These are phyloP conservation scores for Neonectria faginata DNA, from an alignment of 2,329 filamentous ascomycete genomes.

Conservation along the genomic window DNA sequence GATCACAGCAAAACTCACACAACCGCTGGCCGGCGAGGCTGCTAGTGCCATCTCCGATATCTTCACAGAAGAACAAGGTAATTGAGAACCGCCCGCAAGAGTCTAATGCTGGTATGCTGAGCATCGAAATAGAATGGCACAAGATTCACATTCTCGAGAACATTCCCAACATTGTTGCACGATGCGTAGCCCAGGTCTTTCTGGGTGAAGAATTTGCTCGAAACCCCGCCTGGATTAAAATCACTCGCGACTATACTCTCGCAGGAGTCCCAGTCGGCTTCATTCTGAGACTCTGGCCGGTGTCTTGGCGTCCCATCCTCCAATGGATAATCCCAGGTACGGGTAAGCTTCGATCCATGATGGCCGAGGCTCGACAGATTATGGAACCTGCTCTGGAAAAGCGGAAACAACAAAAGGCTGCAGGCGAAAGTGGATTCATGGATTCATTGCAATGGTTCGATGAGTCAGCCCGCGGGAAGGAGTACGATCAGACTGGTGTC, in stretches of 20 bases:
- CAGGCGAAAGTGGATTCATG: background rate
- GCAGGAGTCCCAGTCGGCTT: constrained; percentile 2
- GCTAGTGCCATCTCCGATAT: background rate
- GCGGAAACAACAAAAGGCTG: background rate
- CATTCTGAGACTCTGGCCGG: constrained; percentile 1
- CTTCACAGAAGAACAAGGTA: background rate
- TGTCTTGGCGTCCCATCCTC: background rate
- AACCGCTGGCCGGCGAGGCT: background rate
- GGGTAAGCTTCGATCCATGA: constrained; percentile 8
- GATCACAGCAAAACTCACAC: background rate
- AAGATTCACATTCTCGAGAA: background rate
- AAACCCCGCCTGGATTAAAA: constrained; percentile 9
- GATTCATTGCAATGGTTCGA: constrained; percentile 16
- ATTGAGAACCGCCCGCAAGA: too few species aligned
- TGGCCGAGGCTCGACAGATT: background rate
- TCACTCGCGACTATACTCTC: constrained; percentile 8
- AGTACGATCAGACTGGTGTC: constrained; percentile 7
- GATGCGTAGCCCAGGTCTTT: constrained; percentile 5
- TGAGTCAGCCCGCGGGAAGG: background rate
- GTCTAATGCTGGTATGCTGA: background rate
- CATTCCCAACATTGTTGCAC: background rate
- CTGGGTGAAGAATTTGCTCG: constrained; percentile 15
- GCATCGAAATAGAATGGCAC: background rate
- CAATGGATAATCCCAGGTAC: constrained; percentile 13
- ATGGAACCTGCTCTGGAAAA: constrained; percentile 1